A percentile compares a stretch with the other conserved stretches of the same genome.
These are phyloP conservation scores for Schizopora paradoxa DNA, from an alignment of 1,284 basidiomycete genomes.

Conservation along the genomic window DNA sequence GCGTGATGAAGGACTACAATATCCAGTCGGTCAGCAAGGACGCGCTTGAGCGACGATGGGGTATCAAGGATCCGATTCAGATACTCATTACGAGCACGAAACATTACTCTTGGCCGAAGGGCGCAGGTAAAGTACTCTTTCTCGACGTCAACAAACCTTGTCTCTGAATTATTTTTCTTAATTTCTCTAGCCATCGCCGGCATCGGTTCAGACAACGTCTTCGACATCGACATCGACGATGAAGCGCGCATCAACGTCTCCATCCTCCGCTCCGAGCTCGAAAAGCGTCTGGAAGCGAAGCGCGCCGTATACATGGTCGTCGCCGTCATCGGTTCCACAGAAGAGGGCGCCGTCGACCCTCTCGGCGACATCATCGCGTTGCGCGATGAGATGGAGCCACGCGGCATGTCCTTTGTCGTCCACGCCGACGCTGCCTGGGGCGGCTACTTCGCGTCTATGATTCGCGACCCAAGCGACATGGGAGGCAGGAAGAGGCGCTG, in stretches of 20 bases:
- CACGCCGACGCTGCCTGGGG: constrained; percentile 45
- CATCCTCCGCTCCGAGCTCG: constrained; percentile 28
- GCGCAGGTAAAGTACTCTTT: constrained; percentile 29
- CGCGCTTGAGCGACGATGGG: constrained; percentile 26
- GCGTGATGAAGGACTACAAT: constrained; percentile 27
- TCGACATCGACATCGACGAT: constrained; percentile 33
- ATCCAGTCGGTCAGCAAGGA: constrained; percentile 36
- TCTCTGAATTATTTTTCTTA: constrained; percentile 1
- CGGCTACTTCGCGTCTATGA: constrained; percentile 38
- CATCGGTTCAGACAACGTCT: constrained; percentile 37
- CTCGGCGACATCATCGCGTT: constrained; percentile 34
- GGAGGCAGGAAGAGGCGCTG: constrained; percentile 11
- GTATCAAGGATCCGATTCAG: constrained; percentile 22
- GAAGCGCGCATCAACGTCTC: constrained; percentile 34
- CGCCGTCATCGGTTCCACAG: constrained; percentile 40
- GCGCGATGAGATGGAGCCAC: constrained; percentile 27
- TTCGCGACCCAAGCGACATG: constrained; percentile 18
- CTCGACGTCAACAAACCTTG: background rate
- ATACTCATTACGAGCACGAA: constrained; percentile 32
- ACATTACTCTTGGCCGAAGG: constrained; percentile 48
- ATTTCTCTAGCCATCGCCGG: constrained; percentile 35
- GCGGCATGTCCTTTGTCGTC: constrained; percentile 37
- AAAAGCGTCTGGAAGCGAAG: constrained; percentile 27
- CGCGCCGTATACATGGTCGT: constrained; percentile 40
- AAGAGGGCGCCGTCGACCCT: constrained; percentile 41